Percentiles rank a stretch among this genome's conserved stretches.
These are phyloP conservation scores for Pythium sukuiense DNA, from an alignment of 352 stramenopile genomes.

Conservation along the genomic window DNA sequence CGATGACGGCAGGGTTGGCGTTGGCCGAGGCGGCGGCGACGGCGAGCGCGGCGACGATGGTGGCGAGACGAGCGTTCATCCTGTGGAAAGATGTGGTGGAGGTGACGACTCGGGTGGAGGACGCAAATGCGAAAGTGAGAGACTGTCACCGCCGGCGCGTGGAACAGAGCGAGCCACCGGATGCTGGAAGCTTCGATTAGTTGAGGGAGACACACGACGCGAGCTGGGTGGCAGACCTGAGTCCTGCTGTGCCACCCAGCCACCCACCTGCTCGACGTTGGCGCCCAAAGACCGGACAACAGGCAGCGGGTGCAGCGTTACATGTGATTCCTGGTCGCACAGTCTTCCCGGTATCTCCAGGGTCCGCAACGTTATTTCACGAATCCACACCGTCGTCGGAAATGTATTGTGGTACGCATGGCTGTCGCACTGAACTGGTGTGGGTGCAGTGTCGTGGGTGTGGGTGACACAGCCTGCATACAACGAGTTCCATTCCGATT, in stretches of 20 bases:
- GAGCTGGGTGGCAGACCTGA: not conserved
- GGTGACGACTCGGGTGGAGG: not conserved
- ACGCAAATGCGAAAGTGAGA: constrained; percentile 1
- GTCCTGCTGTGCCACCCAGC: not conserved
- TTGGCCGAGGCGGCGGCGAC: constrained; percentile 1
- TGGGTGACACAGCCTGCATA: not conserved
- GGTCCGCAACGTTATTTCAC: no score
- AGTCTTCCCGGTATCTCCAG: not conserved
- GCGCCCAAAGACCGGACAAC: not conserved
- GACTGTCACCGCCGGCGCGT: not conserved
- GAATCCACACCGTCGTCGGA: no score
- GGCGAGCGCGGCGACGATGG: constrained; percentile 10
- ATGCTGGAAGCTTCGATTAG: not conserved
- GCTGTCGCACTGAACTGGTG: not conserved
- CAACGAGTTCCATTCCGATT: not conserved
- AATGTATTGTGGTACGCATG: no score
- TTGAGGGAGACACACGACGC: not conserved
- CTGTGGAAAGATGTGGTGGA: not conserved
- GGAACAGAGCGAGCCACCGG: not conserved
- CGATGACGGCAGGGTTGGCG: constrained; percentile 3
- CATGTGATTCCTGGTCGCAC: not conserved
- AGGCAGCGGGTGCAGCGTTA: not conserved
- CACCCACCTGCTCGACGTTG: not conserved
- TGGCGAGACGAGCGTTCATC: constrained; percentile 2
- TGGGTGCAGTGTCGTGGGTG: not conserved